A percentile compares a stretch with the other conserved stretches of the same genome.
These are phyloP conservation scores for Zangia roseola DNA, from an alignment of 768 basidiomycete species.

Conservation along the genomic window DNA sequence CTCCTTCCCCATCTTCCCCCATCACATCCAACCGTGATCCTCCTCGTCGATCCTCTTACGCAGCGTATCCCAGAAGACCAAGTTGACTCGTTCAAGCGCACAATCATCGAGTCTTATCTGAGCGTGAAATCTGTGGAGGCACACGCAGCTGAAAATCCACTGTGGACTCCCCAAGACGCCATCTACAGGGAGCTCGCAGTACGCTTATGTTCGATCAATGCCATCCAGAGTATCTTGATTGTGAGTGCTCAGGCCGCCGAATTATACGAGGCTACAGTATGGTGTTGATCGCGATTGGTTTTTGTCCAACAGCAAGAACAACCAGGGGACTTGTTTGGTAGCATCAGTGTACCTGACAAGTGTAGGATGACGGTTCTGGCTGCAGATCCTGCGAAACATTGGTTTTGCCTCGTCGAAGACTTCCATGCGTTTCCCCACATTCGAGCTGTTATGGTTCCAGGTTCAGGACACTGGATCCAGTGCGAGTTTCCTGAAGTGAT, in stretches of 20 bases:
- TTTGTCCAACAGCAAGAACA: slow-evolving; percentile 3
- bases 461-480: slow-evolving; percentile 27
- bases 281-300: not conserved
- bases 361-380: slow-evolving; percentile 13
- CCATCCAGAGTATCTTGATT: not conserved
- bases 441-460: slow-evolving; percentile 10
- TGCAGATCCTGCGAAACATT: slow-evolving; percentile 11
- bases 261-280: not conserved
- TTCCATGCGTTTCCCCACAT: slow-evolving; percentile 15
- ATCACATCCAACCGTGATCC: slow-evolving; percentile 5
- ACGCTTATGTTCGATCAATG: slow-evolving; percentile 3
- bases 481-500: slow-evolving; percentile 24
- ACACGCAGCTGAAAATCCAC: not conserved
- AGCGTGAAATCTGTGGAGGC: not conserved
- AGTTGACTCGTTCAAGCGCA: not conserved
- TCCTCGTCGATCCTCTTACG: not conserved
- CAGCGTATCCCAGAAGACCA: no score
- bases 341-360: not conserved
- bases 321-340: slow-evolving; percentile 15
- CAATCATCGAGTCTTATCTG: not conserved
- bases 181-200: slow-evolving; percentile 4
- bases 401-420: slow-evolving; percentile 1
- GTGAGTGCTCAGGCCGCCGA: not conserved
- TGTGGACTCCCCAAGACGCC: slow-evolving; percentile 12
- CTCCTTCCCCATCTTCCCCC: no score